Base-by-base conservation (phyloP, 2,329 filamentous ascomycete genomes). In the Didymella segeticola region DNA sequence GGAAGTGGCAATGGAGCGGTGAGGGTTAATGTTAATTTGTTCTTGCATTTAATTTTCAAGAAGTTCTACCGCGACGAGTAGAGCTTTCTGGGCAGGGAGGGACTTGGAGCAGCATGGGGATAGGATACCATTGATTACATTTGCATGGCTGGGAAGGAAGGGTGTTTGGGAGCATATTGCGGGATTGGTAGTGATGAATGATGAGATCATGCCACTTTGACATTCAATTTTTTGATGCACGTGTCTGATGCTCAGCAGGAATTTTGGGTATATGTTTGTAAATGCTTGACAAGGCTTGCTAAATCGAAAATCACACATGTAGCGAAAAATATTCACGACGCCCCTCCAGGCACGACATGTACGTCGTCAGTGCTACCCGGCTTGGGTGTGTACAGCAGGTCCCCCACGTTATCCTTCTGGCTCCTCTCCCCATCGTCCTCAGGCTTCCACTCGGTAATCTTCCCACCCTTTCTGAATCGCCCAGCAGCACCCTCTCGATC, bases 31-130 rank as follows among this genome's bases (percentile, higher is more conserved):
- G 95, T 99, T 69, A 99, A 99, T 79, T 77, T 99, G 70, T 86
- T 99, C 78, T 82, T 99, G 81, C 95, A 99, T 82, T 81, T 98
- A 75, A 85, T 99, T 64, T 98, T 98, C 82, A 96, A 96, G 85
- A 99, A 99, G 83, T 99, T 99, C 77, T 99, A 99, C 61, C 69
- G 77, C 57, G 79, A 81, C 41, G 63, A 65, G 52, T 69, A 56
- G 49, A 37, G 27, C 3, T 19, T 31, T 31, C 19, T 11, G 20
- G 10, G 14, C 9, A 4, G 29, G 1, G 30, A 10, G n/a, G 22
- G 27, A 7, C 5, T 22, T n/a, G 39, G 38, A 42, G 38, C 15
- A 42, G 38, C 15, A n/a, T 7, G 38, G n/a, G 38, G 43, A 39
- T 47, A 30, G 43, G 43, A 47, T 47, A 47, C 43, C 43, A 39